Evolutionary conservation across 164 flowering plant genomes (phyloP), one percentile per base, ranked within the genome.

Genomic region (Chloranthus sessilifolius): DNA sequence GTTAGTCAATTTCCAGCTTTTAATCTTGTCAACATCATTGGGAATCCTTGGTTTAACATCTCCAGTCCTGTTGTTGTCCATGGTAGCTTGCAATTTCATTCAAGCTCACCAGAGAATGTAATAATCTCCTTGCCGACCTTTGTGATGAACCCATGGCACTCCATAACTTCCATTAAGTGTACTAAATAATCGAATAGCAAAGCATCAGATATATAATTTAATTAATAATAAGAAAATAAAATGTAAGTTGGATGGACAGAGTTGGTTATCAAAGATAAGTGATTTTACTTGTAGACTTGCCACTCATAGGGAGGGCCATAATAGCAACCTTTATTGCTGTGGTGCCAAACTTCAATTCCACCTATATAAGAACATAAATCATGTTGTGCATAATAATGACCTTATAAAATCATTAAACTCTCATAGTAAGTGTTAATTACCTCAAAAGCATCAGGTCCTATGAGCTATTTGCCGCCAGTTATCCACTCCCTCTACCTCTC

Each of bases 251-350:
- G 20, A 38, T 7, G 40, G 38, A 37, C 40, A 33, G 50, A 26
- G 28, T 48, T 36, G 25, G 6, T 46, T 10, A 45, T 1, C 23
- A 45, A 56, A 30, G 29, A 43, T 21, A 14, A 27, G 17, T n/a
- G 33, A 26, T 24, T 74, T 59, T 70, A 89, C 97, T 52, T 82
- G 80, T 89, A 85, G 29, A 89, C 97, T 72, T 89, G 92, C 97
- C 97, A 85, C 80, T 89, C 97, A 50, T 78, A 85, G 20, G 97
- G 97, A 60, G 97, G 97, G 17, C 95, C 97, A 65, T 80, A 81
- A 62, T 74, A 83, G 72, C 95, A 89, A 28, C 95, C 97, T 75
- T 89, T 89, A 54, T 92, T 89, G 64, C 72, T 83, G 6, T 82
- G 79, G 50, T 85, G 97, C 69, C 97, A 71, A 83, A 80, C 56